Base-by-base conservation (phyloP, 257 asterid species). In the Ajuga chamaepitys region DNA sequence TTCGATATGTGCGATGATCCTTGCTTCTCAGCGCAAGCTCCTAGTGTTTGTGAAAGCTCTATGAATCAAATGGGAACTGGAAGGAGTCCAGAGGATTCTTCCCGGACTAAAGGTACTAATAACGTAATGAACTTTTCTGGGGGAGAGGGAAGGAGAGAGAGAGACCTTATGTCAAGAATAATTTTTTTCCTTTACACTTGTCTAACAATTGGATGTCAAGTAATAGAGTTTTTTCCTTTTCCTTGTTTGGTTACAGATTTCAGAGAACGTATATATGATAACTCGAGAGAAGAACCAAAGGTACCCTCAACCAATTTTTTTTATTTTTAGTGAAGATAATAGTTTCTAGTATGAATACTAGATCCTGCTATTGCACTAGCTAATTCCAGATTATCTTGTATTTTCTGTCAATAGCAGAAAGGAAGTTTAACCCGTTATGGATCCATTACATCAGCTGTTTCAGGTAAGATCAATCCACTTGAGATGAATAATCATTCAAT, bases 351-450 rank as follows among this genome's bases (percentile, higher is more conserved):
- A 8, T 26, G 3, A 0, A 34, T 21, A 44, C 11, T 7, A 21
- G 53, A 2, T 14, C 28, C 25, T 70, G 17, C 48, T 42, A 54
- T 11, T 42, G 21, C 20, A 21, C 9, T 46, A 45, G 41, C 50
- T 67, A 2, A 45, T 41, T 64, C 66, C 37, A 37, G 44, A 58
- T 61, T 38, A 32, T 41, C 38, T 62, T 51, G 28, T 16, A 11
- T 11, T 58, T 35, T 67, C 51, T 28, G 38, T 53, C 60, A 25
- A 73, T 22, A 47, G 71, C 88, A 78, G 82, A 84, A 83, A 78
- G 83, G 78, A 74, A 78, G 88, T 18, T 64, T 87, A 66, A 84
- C 77, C 60, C 86, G 95, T 58, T 75, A 83, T 79, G 95, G 95
- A 68, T 87, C 95, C 22, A 28, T 80, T 17, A 80, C 81, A 56